Evolutionary conservation across 2,329 filamentous ascomycete species (phyloP), one percentile per base, ranked within the genome.

Genomic region (Parastagonospora avenae): DNA sequence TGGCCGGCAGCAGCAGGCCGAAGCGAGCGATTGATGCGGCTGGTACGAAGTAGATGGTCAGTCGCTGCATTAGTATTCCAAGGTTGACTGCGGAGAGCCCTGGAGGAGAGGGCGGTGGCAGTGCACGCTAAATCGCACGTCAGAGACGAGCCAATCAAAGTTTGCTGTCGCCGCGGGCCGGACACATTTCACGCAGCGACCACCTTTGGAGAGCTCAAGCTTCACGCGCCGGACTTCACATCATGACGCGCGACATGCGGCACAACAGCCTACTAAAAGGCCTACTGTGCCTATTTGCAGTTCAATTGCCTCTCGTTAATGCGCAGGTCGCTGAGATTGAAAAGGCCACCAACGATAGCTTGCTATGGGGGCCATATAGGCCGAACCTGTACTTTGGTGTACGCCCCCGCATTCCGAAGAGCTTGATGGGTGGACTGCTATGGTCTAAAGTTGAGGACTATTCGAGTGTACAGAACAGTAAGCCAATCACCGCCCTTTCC

Each of bases 341-440:
- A 38, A 77, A 76, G 65, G 78, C 79, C 19, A 83, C 79, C 62
- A 96, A 97, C 74, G 83, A 95, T 68, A 93, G 89, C 67, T 80
- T 99, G 63, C 81, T 97, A 78, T 99, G 94, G 94, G 94, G 94
- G 0, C 91, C 94, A 1, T 99, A 97, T 77, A 85, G 91, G 62
- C 89, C 93, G 0, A 97, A 97, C 68, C 76, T 97, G 38, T 97
- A 97, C 76, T 97, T 97, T 78, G 93, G 93, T 2, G 84, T 96
- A 31, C 84, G 91, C 15, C 91, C 93, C 39, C 84, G 92, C 51
- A 81, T 93, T 42, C 89, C 92, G 0, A 86, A 92, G 70, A 92
- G 90, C 64, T 74, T 97, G 60, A 85, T 88, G 74, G 86, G 90
- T 2, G 92, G 90, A 1, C 79, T 99, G 70, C 85, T 97, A 79